Evolutionary conservation across 2,329 filamentous ascomycete genomes (phyloP), one percentile per base, ranked within the genome.

Genomic region (Cladosporium colombiae): DNA sequence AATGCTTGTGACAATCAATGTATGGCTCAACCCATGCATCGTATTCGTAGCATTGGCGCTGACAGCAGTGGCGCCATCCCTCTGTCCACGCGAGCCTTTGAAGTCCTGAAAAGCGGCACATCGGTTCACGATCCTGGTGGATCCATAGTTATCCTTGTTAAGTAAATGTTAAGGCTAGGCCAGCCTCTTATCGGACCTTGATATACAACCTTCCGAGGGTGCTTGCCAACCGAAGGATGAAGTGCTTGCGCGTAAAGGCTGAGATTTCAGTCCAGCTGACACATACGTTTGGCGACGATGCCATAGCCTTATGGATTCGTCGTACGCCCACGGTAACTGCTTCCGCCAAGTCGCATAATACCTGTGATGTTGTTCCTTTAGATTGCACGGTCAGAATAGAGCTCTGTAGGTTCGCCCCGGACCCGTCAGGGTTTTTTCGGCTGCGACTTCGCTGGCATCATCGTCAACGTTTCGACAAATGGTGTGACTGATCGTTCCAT

Each of bases 371-470:
- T 21, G 40, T 21, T 46, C 10, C n/a, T 8, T 8, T 46, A 3
- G 23, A 46, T 13, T 1, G 52, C n/a, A 33, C 1, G 31, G 52
- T 55, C 29, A 55, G 52, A 55, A 55, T 55, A 55, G 27, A 33
- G 52, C 52, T 55, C 40, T 33, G 52, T 31, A 57, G 33, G 55
- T 57, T 57, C 56, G 33, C 56, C 56, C 56, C 56, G 56, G 56
- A 59, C 25, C 33, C 37, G 56, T 37, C 40, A 46, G 35, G 56
- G 31, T 40, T 44, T 59, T 46, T 62, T 27, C 52, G 52, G n/a
- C 25, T 29, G 27, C 52, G 52, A n/a, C 31, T 13, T 55, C 49
- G 65, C 31, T 53, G 21, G 60, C 33, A 50, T 56, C 21, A 56
- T 56, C 35, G 52, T 37, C 64, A 57, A 57, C 29, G 33, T 57